These are phyloP conservation scores for Tetrapisispora phaffii DNA, from an alignment of 805 yeast genomes.

Conservation along the genomic window DNA sequence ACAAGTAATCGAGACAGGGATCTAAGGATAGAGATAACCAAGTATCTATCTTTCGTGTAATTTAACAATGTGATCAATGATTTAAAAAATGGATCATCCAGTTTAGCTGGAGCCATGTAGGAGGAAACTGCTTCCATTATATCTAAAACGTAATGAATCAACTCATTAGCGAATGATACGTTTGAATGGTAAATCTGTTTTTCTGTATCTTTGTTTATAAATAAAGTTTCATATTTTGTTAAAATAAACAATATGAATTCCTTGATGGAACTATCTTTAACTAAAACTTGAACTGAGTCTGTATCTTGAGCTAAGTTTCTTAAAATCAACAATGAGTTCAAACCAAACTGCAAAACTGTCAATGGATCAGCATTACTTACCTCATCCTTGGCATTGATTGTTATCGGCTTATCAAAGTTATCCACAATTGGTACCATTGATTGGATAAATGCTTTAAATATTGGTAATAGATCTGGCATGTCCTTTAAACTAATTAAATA, in stretches of 20 bases:
- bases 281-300: conserved; percentile 68
- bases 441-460: conserved; percentile 30
- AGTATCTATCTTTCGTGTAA: conserved; percentile 53
- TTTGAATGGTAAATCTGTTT: conserved; percentile 25
- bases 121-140: conserved; percentile 77
- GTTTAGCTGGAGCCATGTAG: conserved; percentile 63
- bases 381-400: conserved; percentile 7
- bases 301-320: conserved; percentile 80
- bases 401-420: conserved; percentile 18
- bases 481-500: conserved; percentile 39
- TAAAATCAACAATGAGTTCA: conserved; percentile 43
- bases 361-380: conserved; percentile 3
- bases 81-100: conserved; percentile 53
- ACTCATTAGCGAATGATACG: conserved; percentile 41
- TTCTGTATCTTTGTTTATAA: conserved; percentile 12
- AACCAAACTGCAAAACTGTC: conserved; percentile 22
- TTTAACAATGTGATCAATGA: conserved; percentile 43
- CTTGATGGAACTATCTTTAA: conserved; percentile 42
- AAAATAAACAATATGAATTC: conserved; percentile 33
- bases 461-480: conserved; percentile 30
- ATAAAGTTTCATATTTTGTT: conserved; percentile 15
- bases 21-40: conserved; percentile 60
- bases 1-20: conserved; percentile 73
- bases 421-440: conserved; percentile 17
- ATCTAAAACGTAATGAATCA: conserved; percentile 61